These are phyloP conservation scores for Clohesyomyces aquaticus DNA, from an alignment of 495 filamentous ascomycete genomes.

Conservation along the genomic window DNA sequence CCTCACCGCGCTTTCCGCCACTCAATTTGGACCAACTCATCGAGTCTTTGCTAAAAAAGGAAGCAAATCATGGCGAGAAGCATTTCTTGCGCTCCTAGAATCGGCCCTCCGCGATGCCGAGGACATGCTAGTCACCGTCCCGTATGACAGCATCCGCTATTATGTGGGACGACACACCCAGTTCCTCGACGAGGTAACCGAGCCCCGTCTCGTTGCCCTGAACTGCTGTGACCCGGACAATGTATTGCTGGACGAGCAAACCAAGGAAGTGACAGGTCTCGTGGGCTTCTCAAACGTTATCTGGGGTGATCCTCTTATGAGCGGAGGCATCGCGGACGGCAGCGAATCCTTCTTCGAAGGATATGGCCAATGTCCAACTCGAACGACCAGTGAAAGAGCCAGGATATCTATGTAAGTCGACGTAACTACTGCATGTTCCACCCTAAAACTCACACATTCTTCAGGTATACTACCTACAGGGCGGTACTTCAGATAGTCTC, in stretches of 20 bases:
- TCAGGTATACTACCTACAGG: slow-evolving; percentile 48
- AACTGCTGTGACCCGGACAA: slow-evolving; percentile 60
- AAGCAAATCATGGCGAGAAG: slow-evolving; percentile 62
- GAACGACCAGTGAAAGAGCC: slow-evolving; percentile 35
- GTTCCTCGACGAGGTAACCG: slow-evolving; percentile 59
- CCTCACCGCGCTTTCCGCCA: slow-evolving; percentile 38
- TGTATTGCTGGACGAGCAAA: slow-evolving; percentile 59
- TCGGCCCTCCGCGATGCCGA: slow-evolving; percentile 68
- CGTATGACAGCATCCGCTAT: slow-evolving; percentile 65
- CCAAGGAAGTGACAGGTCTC: slow-evolving; percentile 48
- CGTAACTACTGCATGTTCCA: slow-evolving; percentile 51
- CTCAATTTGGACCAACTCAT: slow-evolving; percentile 55
- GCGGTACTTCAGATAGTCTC: slow-evolving; percentile 42
- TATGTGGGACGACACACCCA: slow-evolving; percentile 53
- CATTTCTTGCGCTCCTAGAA: slow-evolving; percentile 65
- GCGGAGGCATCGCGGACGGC: slow-evolving; percentile 54
- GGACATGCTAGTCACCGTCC: slow-evolving; percentile 68
- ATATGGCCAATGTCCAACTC: slow-evolving; percentile 45
- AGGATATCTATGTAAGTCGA: slow-evolving; percentile 59
- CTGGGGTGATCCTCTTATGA: slow-evolving; percentile 64
- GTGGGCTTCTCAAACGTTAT: slow-evolving; percentile 57
- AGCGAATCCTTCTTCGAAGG: slow-evolving; percentile 54
- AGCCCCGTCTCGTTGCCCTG: slow-evolving; percentile 61
- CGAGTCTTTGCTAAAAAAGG: slow-evolving; percentile 55
- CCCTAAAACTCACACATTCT: slow-evolving; percentile 53